phyloP scores from a whole-genome alignment of 805 yeast species.

The Cyberlindnera saturnus region DNA sequence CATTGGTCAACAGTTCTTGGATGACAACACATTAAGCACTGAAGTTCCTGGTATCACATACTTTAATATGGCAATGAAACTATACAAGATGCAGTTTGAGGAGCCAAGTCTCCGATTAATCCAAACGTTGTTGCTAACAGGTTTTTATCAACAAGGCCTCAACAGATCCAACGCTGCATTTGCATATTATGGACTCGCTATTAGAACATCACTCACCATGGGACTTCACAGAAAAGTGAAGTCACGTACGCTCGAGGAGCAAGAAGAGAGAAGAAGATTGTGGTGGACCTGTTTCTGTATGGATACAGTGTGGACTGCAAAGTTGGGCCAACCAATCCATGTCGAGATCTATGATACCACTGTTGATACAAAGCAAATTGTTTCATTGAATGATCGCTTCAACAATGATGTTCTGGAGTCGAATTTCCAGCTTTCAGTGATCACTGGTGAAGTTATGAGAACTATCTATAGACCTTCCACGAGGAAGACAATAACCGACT shows the following conservation, averaged over 20 bases:
- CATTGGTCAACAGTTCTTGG: constrained; percentile 24
- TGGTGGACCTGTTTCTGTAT: constrained; percentile 36
- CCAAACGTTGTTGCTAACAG: constrained; percentile 30
- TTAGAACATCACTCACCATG: constrained; percentile 26
- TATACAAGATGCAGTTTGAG: constrained; percentile 26
- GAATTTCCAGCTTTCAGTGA: constrained; percentile 19
- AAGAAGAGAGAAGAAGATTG: constrained; percentile 28
- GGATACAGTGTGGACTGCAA: constrained; percentile 32
- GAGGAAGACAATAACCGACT: constrained; percentile 21
- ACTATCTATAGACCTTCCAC: constrained; percentile 27
- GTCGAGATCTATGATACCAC: constrained; percentile 28
- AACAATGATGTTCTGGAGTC: constrained; percentile 24
- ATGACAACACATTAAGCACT: constrained; percentile 4
- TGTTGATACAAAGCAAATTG: constrained; percentile 19
- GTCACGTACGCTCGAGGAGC: constrained; percentile 17
- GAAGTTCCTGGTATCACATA: constrained; percentile 22
- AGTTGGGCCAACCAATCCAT: constrained; percentile 31
- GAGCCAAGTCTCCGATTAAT: constrained; percentile 27
- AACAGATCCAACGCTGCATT: constrained; percentile 31
- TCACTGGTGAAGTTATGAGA: constrained; percentile 27
- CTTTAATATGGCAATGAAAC: constrained; percentile 26
- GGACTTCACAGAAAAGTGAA: constrained; percentile 27
- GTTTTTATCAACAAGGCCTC: constrained; percentile 30
- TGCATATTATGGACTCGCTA: constrained; percentile 30
- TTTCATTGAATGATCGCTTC: constrained; percentile 26